A percentile compares a stretch with the other conserved stretches of the same genome.
These are phyloP conservation scores for Pyrrhoderma lamaoense DNA, from an alignment of 1,284 basidiomycete species.

Conservation along the genomic window DNA sequence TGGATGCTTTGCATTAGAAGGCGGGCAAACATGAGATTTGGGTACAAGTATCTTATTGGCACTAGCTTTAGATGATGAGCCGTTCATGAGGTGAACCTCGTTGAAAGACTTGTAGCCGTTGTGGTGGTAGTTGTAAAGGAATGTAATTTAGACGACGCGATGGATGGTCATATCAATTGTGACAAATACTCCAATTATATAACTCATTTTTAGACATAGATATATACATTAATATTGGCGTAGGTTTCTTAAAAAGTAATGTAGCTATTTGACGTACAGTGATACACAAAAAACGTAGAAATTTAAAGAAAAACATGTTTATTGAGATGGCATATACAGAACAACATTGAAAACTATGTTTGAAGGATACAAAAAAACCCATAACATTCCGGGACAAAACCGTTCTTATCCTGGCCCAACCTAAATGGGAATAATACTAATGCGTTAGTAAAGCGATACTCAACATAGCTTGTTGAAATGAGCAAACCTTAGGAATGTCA, in stretches of 20 bases:
- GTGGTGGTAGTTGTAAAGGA: no score
- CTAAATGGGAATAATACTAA: constrained; percentile 29
- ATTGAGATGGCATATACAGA: neutral
- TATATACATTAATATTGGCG: no score
- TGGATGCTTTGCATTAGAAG: constrained; percentile 64
- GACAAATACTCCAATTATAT: constrained; percentile 1
- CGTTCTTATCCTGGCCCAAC: constrained; percentile 67
- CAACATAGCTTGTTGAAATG: constrained; percentile 2
- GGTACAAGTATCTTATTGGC: constrained; percentile 30
- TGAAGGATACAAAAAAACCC: neutral
- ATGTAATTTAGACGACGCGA: constrained; percentile 1
- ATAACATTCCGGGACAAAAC: neutral
- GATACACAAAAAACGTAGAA: no score
- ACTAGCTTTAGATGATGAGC: constrained; percentile 11
- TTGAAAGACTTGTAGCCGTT: no score
- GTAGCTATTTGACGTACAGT: no score
- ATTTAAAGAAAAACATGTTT: no score
- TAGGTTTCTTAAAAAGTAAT: no score
- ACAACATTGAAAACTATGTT: neutral
- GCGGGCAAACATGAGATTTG: constrained; percentile 67
- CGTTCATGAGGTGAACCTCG: constrained; percentile 8
- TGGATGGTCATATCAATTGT: neutral
- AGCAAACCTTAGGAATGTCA: constrained; percentile 79
- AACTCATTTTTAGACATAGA: no score
- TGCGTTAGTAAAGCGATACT: neutral